Base-by-base conservation (phyloP, 176 grass and related monocot species). In the Tillandsia leiboldiana region DNA sequence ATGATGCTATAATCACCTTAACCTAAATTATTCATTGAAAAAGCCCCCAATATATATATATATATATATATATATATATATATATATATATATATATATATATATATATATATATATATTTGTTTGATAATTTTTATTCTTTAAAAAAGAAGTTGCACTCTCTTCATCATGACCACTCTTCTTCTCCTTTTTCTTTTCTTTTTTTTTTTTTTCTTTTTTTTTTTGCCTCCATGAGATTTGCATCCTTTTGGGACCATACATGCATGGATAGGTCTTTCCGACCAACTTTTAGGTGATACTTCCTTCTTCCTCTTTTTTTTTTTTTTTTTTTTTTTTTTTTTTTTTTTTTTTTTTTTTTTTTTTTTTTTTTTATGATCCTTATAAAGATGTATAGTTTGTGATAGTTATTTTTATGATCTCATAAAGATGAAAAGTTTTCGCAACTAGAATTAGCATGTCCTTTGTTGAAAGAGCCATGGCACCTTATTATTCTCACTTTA, bases 201-300 rank as follows among this genome's bases (percentile, higher is more conserved):
- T 42, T 8, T 42, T 42, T 42, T 7, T 42, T 42, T 33, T 29
- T 29, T 20, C 6, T 7, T 42, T 42, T 33, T 33, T 33, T 33
- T 33, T 33, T 33, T 0, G 1, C 33, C 5, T 42, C 33, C 33
- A 1, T 7, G 33, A 3, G 33, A 0, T 18, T 61, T 18, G 56
- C 15, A 61, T 61, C 56, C 56, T 22, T 23, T 61, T 61, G 15
- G 56, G 56, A 61, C 56, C 56, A 61, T 61, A n/a, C 17, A 61
- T 61, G 56, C n/a, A 20, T 61, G 22, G 15, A n/a, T 61, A 9
- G 15, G 10, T 18, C 56, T 61, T 61, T 61, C 56, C 56, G 56
- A 23, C 56, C 9, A 61, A 20, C 13, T 61, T 61, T 61, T 61
- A 61, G 56, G 22, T 61, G 8, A 61, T 15, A 61, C 29, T 33